phyloP scores from a whole-genome alignment of 805 yeast species.

The Schwanniomyces polymorphus region DNA sequence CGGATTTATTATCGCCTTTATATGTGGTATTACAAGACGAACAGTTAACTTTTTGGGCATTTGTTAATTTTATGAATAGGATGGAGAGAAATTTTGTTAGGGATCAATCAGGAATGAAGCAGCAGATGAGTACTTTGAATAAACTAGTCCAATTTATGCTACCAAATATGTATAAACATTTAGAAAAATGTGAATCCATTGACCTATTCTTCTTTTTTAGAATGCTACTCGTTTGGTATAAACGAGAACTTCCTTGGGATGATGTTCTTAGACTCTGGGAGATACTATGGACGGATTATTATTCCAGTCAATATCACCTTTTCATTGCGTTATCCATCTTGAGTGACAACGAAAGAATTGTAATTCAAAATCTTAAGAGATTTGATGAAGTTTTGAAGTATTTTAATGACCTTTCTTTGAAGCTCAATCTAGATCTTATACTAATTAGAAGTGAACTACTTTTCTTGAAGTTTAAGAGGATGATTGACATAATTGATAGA shows the following conservation, averaged over 20 bases:
- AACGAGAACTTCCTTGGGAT: conserved; percentile 82
- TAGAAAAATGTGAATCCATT: conserved; percentile 83
- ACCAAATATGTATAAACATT: conserved; percentile 79
- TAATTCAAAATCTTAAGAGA: conserved; percentile 66
- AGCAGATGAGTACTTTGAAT: conserved; percentile 79
- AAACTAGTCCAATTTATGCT: conserved; percentile 88
- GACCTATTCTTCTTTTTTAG: conserved; percentile 92
- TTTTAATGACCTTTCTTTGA: conserved; percentile 84
- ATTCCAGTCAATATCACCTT: conserved; percentile 83
- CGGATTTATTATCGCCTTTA: conserved; percentile 85
- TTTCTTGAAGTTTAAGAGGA: conserved; percentile 75
- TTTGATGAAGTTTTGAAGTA: conserved; percentile 93
- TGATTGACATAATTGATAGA: conserved; percentile 76
- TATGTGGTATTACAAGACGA: conserved; percentile 71
- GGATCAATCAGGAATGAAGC: conserved; percentile 91
- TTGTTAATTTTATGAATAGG: conserved; percentile 82
- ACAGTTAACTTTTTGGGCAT: conserved; percentile 82
- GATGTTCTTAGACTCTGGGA: conserved; percentile 89
- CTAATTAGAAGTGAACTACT: conserved; percentile 82
- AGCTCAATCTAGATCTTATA: conserved; percentile 71
- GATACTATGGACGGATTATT: conserved; percentile 82
- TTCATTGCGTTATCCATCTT: conserved; percentile 88
- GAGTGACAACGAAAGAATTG: conserved; percentile 79
- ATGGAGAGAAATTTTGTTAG: conserved; percentile 94
- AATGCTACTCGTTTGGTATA: conserved; percentile 93